Conservation (phyloP, 1,284 basidiomycete species). For the Megacollybia platyphylla region DNA sequence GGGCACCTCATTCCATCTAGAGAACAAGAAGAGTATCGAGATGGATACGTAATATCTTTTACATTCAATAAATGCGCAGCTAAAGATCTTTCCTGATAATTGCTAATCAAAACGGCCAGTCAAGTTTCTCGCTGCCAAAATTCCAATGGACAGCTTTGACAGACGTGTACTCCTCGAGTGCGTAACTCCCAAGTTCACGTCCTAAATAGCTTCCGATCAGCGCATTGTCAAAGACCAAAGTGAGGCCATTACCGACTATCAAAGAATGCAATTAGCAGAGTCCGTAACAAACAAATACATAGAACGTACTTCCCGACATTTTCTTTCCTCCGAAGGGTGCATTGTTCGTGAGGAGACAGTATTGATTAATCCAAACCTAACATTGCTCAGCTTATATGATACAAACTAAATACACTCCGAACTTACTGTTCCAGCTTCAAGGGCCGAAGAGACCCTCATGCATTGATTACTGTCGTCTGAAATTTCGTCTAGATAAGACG, state of each 20-base stretch:
- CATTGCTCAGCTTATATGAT: conserved; percentile 1
- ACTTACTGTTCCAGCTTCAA: conserved; percentile 78
- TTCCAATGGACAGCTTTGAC: conserved; percentile 45
- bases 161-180: conserved; percentile 74
- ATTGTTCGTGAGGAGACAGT: conserved; percentile 69
- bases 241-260: too few relatives aligned
- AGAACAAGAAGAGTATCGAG: neutral
- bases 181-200: conserved; percentile 82
- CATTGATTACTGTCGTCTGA: conserved; percentile 78
- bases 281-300: neutral
- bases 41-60: neutral
- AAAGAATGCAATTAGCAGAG: too few relatives aligned
- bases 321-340: conserved; percentile 94
- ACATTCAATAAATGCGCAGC: too few relatives aligned
- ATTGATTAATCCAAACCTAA: conserved; percentile 85
- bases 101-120: conserved; percentile 55
- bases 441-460: conserved; percentile 68
- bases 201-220: conserved; percentile 23
- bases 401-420: conserved; percentile 1
- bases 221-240: too few relatives aligned
- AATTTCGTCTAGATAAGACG: conserved; percentile 1
- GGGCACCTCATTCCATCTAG: conserved; percentile 5
- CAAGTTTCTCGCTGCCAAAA: conserved; percentile 48
- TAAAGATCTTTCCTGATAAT: neutral
- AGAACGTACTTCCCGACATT: conserved; percentile 20